Evolutionary conservation across 148 eudicot genomes (phyloP), one percentile per base, ranked within the genome.

Genomic region (Vaccinium myrtillus): DNA sequence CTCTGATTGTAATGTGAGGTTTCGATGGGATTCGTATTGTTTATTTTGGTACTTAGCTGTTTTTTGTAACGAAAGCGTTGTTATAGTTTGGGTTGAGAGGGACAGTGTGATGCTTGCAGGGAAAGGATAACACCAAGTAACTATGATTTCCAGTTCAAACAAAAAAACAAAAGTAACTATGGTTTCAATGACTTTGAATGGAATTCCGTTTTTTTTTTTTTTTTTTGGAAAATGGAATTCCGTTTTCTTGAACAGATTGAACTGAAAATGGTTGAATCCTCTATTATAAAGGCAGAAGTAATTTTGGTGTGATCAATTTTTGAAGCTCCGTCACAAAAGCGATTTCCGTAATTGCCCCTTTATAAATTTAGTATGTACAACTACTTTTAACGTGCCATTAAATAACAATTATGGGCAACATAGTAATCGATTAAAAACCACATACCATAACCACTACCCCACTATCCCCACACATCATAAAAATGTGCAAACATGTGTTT

Each of bases 1-100:
- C 46, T 83, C 90, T 58, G 90, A 93, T 63, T 95, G 92, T 80
- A 97, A 97, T 91, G 99, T 97, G 88, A 94, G 98, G 78, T 78
- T 59, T 58, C 69, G 32, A 59, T 83, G 81, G 50, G 23, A 43
- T 74, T 75, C 30, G 8, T 55, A 1, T 77, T 61, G 70, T 32
- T 69, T 23, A 69, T 15, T 14, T 25, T 59, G 36, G 8, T 12
- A 50, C 16, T 69, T 6, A 5, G 6, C 4, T 21, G 43, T 3
- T 36, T 46, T 2, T 27, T 32, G 50, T 46, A 9, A 4, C 1
- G 6, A 3, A 27, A 18, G 43, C 27, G 8, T n/a, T 50, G 11
- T 14, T 51, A 36, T 36, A 4, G 50, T 7, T 48, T 13, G 7
- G 19, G 27, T 25, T 1, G 25, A n/a, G 70, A 23, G 2, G 5